Evolutionary conservation across 225 moss, liverwort and hornwort genomes (phyloP).

Genomic region (Pleurozium schreberi): DNA sequence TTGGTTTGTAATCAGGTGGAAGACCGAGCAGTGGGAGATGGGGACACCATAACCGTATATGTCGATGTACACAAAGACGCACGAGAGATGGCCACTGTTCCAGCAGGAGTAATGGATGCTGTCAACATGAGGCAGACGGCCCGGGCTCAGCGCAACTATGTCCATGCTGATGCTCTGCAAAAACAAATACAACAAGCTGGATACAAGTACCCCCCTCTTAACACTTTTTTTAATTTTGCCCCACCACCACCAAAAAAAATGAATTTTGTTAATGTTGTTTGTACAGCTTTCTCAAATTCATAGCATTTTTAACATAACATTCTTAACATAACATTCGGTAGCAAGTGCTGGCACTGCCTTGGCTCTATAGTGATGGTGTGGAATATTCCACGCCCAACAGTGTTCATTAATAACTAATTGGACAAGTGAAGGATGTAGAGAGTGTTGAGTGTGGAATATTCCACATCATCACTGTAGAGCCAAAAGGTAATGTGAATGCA

Average conservation of each 20-base stretch:
- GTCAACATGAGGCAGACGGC: constrained; percentile 16
- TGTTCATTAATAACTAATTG: too few species aligned
- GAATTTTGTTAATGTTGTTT: too few species aligned
- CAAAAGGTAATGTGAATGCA: too few species aligned
- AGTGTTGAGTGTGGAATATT: too few species aligned
- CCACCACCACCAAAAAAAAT: too few species aligned
- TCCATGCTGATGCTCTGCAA: constrained; percentile 25
- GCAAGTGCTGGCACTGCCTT: too few species aligned
- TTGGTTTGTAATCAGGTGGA: constrained; percentile 22
- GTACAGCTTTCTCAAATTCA: not conserved
- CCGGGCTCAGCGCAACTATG: constrained; percentile 16
- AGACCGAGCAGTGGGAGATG: constrained; percentile 27
- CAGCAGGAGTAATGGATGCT: constrained; percentile 18
- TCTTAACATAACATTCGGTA: too few species aligned
- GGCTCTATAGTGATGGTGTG: too few species aligned
- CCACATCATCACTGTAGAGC: too few species aligned
- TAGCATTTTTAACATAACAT: not conserved
- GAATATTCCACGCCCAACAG: too few species aligned
- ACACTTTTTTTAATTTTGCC: too few species aligned
- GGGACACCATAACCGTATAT: constrained; percentile 39
- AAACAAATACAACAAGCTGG: constrained; percentile 44
- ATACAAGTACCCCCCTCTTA: constrained; percentile 18
- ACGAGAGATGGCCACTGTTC: constrained; percentile 18
- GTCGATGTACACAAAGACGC: constrained; percentile 18
- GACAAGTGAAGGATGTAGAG: too few species aligned